Percentiles rank a stretch among this genome's conserved stretches.
Conservation (phyloP, 805 yeast species). For the Allodekkera sacchari region DNA sequence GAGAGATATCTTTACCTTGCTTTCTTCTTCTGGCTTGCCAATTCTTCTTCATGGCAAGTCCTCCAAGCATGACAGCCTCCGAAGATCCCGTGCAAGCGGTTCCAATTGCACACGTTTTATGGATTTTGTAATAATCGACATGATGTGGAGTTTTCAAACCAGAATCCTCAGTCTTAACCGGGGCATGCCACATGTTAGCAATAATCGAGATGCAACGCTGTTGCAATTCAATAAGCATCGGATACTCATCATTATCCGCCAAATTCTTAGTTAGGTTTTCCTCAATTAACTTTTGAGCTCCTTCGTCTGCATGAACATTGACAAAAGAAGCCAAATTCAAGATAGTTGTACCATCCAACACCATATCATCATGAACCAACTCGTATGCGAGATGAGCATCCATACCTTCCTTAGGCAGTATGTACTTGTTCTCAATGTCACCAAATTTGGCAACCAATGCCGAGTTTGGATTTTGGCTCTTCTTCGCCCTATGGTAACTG, state of each 20-base stretch:
- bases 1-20: constrained; percentile 47
- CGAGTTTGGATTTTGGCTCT: constrained; percentile 8
- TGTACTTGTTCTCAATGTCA: constrained; percentile 43
- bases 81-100: constrained; percentile 92
- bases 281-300: constrained; percentile 42
- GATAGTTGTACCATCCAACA: constrained; percentile 77
- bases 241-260: constrained; percentile 92
- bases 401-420: constrained; percentile 51
- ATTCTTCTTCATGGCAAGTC: constrained; percentile 81
- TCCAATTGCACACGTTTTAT: constrained; percentile 48
- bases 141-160: constrained; percentile 11
- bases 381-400: constrained; percentile 46
- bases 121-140: constrained; percentile 2
- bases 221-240: constrained; percentile 72
- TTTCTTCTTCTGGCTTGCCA: constrained; percentile 69
- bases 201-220: constrained; percentile 76
- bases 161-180: constrained; percentile 20
- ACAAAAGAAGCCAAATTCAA: constrained; percentile 87
- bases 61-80: constrained; percentile 91
- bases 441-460: constrained; percentile 21
- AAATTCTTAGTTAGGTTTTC: constrained; percentile 80
- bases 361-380: constrained; percentile 62
- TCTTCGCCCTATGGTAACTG: constrained; percentile 8
- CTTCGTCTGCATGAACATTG: constrained; percentile 58
- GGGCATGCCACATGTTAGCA: constrained; percentile 76